A percentile compares a stretch with the other conserved stretches of the same genome.
phyloP scores from a whole-genome alignment of 1,139 yeast species.

The Pichia sp. region DNA sequence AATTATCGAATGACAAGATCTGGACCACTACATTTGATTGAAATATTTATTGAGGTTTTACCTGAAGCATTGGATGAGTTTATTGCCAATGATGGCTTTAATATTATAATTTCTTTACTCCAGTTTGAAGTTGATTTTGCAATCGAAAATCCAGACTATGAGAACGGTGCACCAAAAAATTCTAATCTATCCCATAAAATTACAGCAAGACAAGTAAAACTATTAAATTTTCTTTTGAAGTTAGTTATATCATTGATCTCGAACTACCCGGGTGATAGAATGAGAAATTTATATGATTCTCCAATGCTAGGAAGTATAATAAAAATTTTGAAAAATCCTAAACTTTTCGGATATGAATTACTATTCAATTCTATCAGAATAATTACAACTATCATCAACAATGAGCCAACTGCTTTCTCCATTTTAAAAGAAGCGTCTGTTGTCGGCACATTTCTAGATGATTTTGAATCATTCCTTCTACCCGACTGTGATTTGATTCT shows the following conservation, averaged over 20 bases:
- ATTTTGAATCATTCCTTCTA: constrained; percentile 44
- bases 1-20: constrained; percentile 52
- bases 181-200: constrained; percentile 50
- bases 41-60: constrained; percentile 42
- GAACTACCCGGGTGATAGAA: constrained; percentile 73
- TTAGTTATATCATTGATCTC: constrained; percentile 59
- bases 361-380: constrained; percentile 59
- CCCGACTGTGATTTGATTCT: constrained; percentile 54
- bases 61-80: constrained; percentile 51
- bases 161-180: constrained; percentile 44
- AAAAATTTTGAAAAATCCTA: constrained; percentile 49
- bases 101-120: constrained; percentile 50
- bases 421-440: constrained; percentile 75
- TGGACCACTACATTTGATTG: constrained; percentile 58
- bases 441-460: constrained; percentile 55
- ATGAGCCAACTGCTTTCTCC: constrained; percentile 85
- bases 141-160: constrained; percentile 45
- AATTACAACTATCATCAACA: constrained; percentile 69
- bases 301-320: constrained; percentile 59
- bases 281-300: constrained; percentile 81
- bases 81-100: constrained; percentile 60
- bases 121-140: constrained; percentile 65
- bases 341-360: constrained; percentile 63
- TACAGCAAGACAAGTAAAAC: constrained; percentile 58
- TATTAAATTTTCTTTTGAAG: constrained; percentile 47